Base-by-base conservation (phyloP, 805 yeast genomes). In the Pichia insulana region DNA sequence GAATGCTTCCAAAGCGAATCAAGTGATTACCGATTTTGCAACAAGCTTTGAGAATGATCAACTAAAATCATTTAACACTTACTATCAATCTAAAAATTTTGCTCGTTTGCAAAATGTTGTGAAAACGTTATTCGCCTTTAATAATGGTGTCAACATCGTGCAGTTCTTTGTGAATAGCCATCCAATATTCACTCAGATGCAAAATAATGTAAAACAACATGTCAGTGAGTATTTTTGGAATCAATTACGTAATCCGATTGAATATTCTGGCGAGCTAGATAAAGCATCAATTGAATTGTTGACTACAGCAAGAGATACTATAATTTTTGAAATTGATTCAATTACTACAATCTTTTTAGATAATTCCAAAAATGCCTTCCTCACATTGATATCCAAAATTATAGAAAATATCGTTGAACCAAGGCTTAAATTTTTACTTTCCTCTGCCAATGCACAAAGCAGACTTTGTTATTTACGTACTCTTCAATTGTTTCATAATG, bases 91-190 rank as follows among this genome's bases (percentile, higher is more conserved):
- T 20, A 79, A 78, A 46, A 81, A 86, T 51, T 73, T 77, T 51
- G 67, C 68, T n/a, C 75, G 74, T 41, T 79, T 92, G 82, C 78
- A 75, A 53, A 87, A 80, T 43, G 73, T 80, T 20, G 86, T 96
- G 0, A 76, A 76, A 39, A 74, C 88, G 15, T 67, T 89, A 39
- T 74, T 78, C 41, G 84, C 79, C 47, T 90, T 80, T 65, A 89
- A 90, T 56, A 90, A 87, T 16, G 96, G 96, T 11, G 70, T 75
- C 10, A 79, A 82, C 45, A 90, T 89, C 8, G 82, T 86, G 8
- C 86, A 81, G 56, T 78, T 81, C 38, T 90, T 85, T 62, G 83
- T 89, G 34, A 78, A 77, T 25, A 87, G 84, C 56, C 86, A 84
- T 56, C 83, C 79, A 38, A 73, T 81, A 45, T 83, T 89, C 59